Base-by-base conservation (phyloP, 306 rosid genomes). In the Biancaea sappan region DNA sequence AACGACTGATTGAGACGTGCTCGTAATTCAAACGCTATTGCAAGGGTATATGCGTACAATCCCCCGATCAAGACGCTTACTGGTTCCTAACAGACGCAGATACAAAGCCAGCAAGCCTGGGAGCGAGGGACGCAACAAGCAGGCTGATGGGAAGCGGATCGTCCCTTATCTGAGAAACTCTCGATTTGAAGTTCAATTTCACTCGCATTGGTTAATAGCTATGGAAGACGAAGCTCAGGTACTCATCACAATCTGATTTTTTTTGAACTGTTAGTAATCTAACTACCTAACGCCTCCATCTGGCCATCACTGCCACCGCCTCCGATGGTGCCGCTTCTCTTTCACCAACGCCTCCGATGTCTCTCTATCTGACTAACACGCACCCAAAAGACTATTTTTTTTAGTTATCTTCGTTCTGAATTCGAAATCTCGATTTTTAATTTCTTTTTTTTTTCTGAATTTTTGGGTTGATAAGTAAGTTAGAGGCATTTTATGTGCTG, bases 151-250 rank as follows among this genome's bases (percentile, higher is more conserved):
- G 10, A 24, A 38, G 12, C 29, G 41, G 22, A 29, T 28, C 37
- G 9, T 29, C 80, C 68, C 56, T 74, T 77, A 19, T 35, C 71
- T 59, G 58, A 6, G 28, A 46, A 37, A 41, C 68, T 72, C 62
- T 40, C 25, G 10, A 28, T 60, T 34, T 21, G 11, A 14, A 28
- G 11, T 31, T n/a, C 43, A 32, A 60, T 32, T 60, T 34, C 25
- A 34, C 66, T 74, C 34, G 5, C 51, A 21, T 52, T 53, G 18
- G 18, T 58, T 26, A 64, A 28, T 34, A n/a, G 6, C 41, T 75
- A 82, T 82, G 84, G 88, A 80, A n/a, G 81, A 74, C 19, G 81
- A 86, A 59, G 65, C 86, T 34, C 84, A 82, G 85, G 93, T 88
- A 35, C 76, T 53, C 6, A 29, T 68, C 68, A 48, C 66, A 66